Evolutionary conservation across 1,139 yeast species (phyloP).

Genomic region (Candida dubliniensis): DNA sequence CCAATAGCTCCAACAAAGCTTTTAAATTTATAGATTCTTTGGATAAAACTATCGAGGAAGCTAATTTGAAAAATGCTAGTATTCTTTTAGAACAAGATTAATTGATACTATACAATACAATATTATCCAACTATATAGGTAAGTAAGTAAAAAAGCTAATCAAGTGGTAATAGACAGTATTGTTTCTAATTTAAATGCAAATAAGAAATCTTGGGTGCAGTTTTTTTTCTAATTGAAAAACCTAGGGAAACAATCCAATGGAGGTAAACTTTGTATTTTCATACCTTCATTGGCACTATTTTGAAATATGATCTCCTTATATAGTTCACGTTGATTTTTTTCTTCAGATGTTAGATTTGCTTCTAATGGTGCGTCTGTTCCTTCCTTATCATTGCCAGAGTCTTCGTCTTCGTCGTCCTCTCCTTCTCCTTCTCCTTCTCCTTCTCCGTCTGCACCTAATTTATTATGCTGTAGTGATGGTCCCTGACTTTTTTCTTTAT

Average conservation of each 20-base stretch:
- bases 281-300: not conserved
- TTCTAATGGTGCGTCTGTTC: not conserved
- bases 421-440: constrained; percentile 11
- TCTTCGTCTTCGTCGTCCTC: constrained; percentile 14
- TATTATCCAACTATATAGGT: constrained; percentile 1
- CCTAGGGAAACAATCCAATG: constrained; percentile 26
- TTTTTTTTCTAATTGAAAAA: constrained; percentile 3
- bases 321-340: constrained; percentile 10
- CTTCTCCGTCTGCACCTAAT: constrained; percentile 3
- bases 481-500: constrained; percentile 8
- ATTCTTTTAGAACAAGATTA: constrained; percentile 62
- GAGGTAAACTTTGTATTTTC: constrained; percentile 20
- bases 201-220: not conserved
- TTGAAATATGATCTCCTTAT: constrained; percentile 11
- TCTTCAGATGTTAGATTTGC: constrained; percentile 8
- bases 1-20: constrained; percentile 66
- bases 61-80: constrained; percentile 81
- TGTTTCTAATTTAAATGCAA: not conserved
- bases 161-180: not conserved
- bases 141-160: not conserved
- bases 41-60: constrained; percentile 63
- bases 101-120: not conserved
- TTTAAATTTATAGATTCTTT: constrained; percentile 63
- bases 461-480: constrained; percentile 6
- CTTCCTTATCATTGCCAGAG: constrained; percentile 8